Evolutionary conservation across 1,284 basidiomycete genomes (phyloP), one percentile per base, ranked within the genome.

Genomic region (Cutaneotrichosporon cyanovorans): DNA sequence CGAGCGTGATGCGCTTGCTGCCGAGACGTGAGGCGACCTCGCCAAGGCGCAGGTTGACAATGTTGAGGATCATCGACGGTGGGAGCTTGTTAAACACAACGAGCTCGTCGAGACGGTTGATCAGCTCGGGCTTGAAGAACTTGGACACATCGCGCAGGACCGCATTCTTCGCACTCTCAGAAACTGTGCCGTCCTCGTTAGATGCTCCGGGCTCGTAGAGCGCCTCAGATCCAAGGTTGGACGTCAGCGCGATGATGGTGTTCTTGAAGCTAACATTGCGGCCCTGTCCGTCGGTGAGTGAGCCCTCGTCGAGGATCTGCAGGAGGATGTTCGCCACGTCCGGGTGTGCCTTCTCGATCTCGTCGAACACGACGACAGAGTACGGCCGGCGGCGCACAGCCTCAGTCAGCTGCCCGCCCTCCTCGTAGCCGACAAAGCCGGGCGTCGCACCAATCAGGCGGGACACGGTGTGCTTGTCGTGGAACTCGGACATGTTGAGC

Each of bases 401-500:
- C 66, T 92, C 90, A 0, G 87, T 91, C 38, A 93, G 69, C 62
- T 91, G 86, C 19, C 85, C 73, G 11, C 72, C 73, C 70, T 93
- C 87, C 61, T 96, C 89, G 61, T 89, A 88, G 2, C 92, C 93
- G 16, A 97, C 84, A 61, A 92, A 95, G 7, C 91, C 89, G 5
- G 89, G 87, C 0, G 89, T 86, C 0, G 90, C 86, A 51, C 90
- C 91, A 42, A 95, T 87, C 16, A 95, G 74, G 3, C 89, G 78
- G 1, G 87, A 89, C 34, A 95, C 84, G 0, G 87, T 91, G 62
- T 95, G 87, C 49, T 87, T 79, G 58, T 92, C 89, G 55, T 88
- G 86, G 64, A 86, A 91, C 77, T 92, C 87, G 10, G 84, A 87
- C 87, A 90, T 90, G 63, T 91, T 90, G 66, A 92, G 85, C 55